Base-by-base conservation (phyloP, 805 yeast genomes). In the Teunomyces aglyptinius region DNA sequence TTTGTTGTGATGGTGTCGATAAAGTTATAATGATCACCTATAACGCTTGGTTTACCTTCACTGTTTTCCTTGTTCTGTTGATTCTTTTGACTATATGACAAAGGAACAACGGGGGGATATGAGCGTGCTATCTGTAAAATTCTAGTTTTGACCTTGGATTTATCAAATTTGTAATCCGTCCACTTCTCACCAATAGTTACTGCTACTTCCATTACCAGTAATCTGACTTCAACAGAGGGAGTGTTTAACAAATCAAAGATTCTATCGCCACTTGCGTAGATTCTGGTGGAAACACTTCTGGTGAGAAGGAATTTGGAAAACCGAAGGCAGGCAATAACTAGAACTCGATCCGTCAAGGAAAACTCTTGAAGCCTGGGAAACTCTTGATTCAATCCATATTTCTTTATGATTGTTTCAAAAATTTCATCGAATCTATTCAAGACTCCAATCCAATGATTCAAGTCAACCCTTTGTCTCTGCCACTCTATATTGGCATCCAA, bases 361-460 rank as follows among this genome's bases (percentile, higher is more conserved):
- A 87, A 70, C 12, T 68, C 69, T 22, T 65, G 65, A 15, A 87
- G 73, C 38, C 65, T 73, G 3, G 81, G 76, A 44, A 64, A 56
- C 15, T 75, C 76, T 11, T 71, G 71, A 29, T 70, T 74, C 44
- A 83, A 63, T 28, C 67, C 70, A 56, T 88, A 85, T 49, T 80
- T 80, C 6, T 65, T 65, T 12, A 86, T 76, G 18, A 77, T 68
- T 3, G 57, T 55, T 43, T 82, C 86, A 44, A 88, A 67, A 5
- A 88, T 74, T 10, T 71, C 75, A 60, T 91, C 97, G 58, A 91
- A 81, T 55, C 84, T 73, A 62, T 89, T 86, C 55, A 92, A 70
- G 1, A 88, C 81, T 0, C 85, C 77, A 24, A 87, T 78, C 94
- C 96, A 91, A 49, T 83, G 83, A 49, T 76, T 77, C 28, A 92